Conservation (phyloP, 2,329 filamentous ascomycete species). For the Aspergillus piperis region DNA sequence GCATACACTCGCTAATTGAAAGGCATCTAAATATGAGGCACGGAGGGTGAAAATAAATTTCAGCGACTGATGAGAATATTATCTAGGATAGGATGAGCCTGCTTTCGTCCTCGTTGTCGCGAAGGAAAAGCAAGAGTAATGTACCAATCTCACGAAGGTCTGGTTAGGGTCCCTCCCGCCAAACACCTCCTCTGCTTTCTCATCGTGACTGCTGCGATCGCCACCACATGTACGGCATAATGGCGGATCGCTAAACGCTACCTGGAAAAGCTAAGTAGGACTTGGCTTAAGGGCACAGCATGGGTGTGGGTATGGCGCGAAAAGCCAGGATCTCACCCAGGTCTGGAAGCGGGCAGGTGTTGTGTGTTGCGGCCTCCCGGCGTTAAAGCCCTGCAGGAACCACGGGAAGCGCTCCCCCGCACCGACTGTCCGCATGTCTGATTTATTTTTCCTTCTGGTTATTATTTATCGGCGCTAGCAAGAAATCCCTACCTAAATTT, state of each 20-base stretch:
- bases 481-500: constrained; percentile 22
- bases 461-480: constrained; percentile 20
- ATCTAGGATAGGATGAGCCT: background rate
- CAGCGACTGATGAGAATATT: no score
- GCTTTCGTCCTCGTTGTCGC: background rate
- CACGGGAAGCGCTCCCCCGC: constrained; percentile 20
- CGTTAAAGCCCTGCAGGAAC: constrained; percentile 19
- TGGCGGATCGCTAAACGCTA: background rate
- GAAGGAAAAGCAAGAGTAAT: background rate
- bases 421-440: constrained; percentile 20
- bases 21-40: no score
- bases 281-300: background rate
- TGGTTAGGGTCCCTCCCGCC: background rate
- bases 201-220: background rate
- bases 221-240: background rate
- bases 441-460: constrained; percentile 7
- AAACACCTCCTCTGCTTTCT: background rate
- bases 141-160: background rate
- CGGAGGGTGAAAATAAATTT: no score
- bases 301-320: background rate
- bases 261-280: background rate
- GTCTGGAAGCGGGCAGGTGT: background rate
- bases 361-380: background rate
- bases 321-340: background rate
- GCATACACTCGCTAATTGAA: background rate